Base-by-base conservation (phyloP, 352 stramenopile genomes). In the Pythium dissimile region DNA sequence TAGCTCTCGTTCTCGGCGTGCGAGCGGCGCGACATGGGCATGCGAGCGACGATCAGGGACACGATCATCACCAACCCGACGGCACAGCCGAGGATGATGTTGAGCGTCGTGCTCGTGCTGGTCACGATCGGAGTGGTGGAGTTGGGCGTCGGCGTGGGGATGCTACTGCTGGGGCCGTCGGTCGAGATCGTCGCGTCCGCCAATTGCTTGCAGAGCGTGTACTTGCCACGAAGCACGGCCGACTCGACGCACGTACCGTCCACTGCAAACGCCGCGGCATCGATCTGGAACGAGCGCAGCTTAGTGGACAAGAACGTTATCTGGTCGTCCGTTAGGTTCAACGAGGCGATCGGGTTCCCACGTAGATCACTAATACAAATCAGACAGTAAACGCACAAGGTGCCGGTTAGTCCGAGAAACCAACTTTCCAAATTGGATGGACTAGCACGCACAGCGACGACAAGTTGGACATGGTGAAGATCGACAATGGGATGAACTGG, bases 401-500 rank as follows among this genome's bases (percentile, higher is more conserved):
- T n/a, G n/a, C n/a, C n/a, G n/a, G n/a, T n/a, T n/a, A n/a, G n/a
- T n/a, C n/a, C n/a, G n/a, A n/a, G n/a, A n/a, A n/a, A n/a, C n/a
- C n/a, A n/a, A n/a, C n/a, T n/a, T n/a, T n/a, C n/a, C n/a, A n/a
- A n/a, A n/a, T n/a, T n/a, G n/a, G n/a, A n/a, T n/a, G n/a, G n/a
- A n/a, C n/a, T n/a, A n/a, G n/a, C n/a, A n/a, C n/a, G n/a, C n/a
- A 67, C 59, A 67, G 59, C 3, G 46, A 45, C 24, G 52, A 46
- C 18, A 67, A 32, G 24, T 43, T 61, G 10, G 37, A 26, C 52
- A 67, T 54, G 11, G 26, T 26, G 34, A 67, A 67, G 5, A 67
- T 31, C 4, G 28, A 47, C 10, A 20, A 9, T 6, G 59, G 59
- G 47, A 67, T 57, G 12, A 35, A 32, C 11, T 45, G 47, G 4